Conservation (phyloP, 768 basidiomycete species). For the Rhizopogon salebrosus region DNA sequence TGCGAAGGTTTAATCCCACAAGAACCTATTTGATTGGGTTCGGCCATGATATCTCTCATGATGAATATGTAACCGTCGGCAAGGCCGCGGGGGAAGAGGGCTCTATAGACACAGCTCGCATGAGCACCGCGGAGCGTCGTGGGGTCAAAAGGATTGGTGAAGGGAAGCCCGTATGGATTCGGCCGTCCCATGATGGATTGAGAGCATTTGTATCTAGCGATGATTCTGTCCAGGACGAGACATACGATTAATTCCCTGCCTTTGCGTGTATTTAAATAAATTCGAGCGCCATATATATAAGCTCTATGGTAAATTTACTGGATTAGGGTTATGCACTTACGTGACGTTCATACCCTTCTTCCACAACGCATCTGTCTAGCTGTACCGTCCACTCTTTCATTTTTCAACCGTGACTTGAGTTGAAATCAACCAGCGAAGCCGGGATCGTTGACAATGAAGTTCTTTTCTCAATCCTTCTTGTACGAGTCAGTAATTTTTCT, state of each 20-base stretch:
- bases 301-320: background rate
- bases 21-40: slow-evolving; percentile 74
- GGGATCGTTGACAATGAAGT: slow-evolving; percentile 46
- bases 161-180: slow-evolving; percentile 50
- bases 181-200: slow-evolving; percentile 76
- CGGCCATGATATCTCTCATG: slow-evolving; percentile 72
- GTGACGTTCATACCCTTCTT: slow-evolving; percentile 2
- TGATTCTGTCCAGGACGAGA: slow-evolving; percentile 46
- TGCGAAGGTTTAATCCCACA: slow-evolving; percentile 51
- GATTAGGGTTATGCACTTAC: slow-evolving; percentile 2
- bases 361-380: background rate
- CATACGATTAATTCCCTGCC: slow-evolving; percentile 28
- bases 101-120: slow-evolving; percentile 13
- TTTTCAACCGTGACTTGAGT: background rate
- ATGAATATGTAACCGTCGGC: slow-evolving; percentile 66
- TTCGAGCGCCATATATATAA: background rate
- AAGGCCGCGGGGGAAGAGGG: slow-evolving; percentile 39
- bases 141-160: slow-evolving; percentile 45
- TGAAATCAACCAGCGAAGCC: slow-evolving; percentile 1
- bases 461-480: slow-evolving; percentile 51
- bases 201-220: slow-evolving; percentile 42
- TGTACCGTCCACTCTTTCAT: background rate
- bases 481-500: slow-evolving; percentile 41
- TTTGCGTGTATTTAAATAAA: no score
- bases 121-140: slow-evolving; percentile 30